Evolutionary conservation across 495 filamentous ascomycete genomes (phyloP).

Genomic region (Penicillium steckii): DNA sequence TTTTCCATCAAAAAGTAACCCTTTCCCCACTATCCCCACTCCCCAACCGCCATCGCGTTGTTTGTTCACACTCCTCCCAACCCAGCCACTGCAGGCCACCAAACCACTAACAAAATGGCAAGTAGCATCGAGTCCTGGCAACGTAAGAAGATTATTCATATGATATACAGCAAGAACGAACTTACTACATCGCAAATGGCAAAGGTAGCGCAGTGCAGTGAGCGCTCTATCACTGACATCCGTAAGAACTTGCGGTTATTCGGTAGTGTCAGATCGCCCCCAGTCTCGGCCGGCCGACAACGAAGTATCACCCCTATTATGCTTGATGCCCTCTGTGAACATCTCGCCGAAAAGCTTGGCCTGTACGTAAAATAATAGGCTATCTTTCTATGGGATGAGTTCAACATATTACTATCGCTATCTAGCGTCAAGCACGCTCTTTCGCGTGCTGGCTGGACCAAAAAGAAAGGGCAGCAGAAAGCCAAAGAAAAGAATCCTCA

Average conservation of each 20-base stretch:
- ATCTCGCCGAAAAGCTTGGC: constrained; percentile 8
- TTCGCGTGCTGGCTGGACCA: not conserved
- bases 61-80: too few species aligned
- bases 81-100: too few species aligned
- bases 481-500: not conserved
- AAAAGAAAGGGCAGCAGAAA: not conserved
- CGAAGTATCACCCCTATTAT: constrained; percentile 20
- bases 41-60: too few species aligned
- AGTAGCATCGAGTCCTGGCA: too few species aligned
- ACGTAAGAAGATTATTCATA: constrained; percentile 3
- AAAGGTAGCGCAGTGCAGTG: constrained; percentile 1
- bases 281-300: constrained; percentile 10
- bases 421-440: not conserved
- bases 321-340: constrained; percentile 12
- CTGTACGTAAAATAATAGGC: constrained; percentile 20
- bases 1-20: too few species aligned
- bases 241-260: not conserved
- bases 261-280: constrained; percentile 3
- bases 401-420: not conserved
- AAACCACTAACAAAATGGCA: too few species aligned
- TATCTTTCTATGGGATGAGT: not conserved
- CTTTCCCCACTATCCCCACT: too few species aligned
- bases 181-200: constrained; percentile 10
- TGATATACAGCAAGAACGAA: constrained; percentile 7
- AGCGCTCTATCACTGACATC: constrained; percentile 5